These are phyloP conservation scores for Croton laevigatus DNA, from an alignment of 441 rosid species.

Conservation along the genomic window DNA sequence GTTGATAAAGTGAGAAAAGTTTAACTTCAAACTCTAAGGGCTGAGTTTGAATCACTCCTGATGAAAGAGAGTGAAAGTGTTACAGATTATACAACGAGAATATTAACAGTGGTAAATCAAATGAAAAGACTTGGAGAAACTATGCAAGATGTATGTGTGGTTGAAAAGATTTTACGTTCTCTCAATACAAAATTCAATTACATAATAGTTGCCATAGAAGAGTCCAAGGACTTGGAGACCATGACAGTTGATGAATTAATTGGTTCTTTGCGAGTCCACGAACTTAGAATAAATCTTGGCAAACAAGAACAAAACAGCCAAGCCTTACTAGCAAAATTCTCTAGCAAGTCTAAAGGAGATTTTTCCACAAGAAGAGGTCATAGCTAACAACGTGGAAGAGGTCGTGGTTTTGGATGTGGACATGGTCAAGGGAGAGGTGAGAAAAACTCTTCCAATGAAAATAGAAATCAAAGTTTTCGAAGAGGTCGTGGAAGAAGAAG, in stretches of 20 bases:
- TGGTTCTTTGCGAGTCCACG: background rate
- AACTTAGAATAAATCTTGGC: background rate
- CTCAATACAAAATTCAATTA: background rate
- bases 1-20: no score
- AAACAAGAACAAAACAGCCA: background rate
- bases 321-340: no score
- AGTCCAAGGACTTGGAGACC: no score
- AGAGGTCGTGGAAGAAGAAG: background rate
- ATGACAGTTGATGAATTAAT: no score
- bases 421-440: no score
- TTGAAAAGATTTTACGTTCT: background rate
- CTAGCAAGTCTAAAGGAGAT: background rate
- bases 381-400: background rate
- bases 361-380: background rate
- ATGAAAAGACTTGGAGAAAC: no score
- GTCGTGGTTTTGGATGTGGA: no score
- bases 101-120: background rate
- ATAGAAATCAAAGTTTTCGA: no score
- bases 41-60: no score
- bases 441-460: no score
- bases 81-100: background rate
- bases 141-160: background rate
- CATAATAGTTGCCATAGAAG: background rate
- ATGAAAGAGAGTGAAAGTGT: background rate
- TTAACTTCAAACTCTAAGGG: no score